phyloP scores from a whole-genome alignment of 2,329 filamentous ascomycete species.

The Cladosporium colombiae region DNA sequence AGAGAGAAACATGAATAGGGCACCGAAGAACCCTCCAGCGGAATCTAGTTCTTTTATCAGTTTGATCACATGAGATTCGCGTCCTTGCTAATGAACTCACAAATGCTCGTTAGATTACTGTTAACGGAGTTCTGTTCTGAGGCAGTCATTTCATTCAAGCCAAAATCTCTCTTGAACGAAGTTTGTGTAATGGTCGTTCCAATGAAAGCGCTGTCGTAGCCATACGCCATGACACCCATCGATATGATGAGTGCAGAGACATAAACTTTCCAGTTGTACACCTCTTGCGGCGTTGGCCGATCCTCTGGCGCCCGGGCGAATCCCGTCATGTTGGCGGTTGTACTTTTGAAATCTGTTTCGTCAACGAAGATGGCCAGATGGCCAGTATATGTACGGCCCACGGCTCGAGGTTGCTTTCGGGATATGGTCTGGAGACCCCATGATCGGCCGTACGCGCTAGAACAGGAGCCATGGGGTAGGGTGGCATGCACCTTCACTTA shows the following conservation, averaged over 20 bases:
- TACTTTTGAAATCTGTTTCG: neutral
- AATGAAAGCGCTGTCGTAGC: constrained; percentile 57
- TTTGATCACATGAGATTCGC: neutral
- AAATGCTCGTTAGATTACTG: constrained; percentile 52
- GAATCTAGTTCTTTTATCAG: constrained; percentile 9
- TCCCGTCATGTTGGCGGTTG: constrained; percentile 36
- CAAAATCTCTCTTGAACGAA: constrained; percentile 51
- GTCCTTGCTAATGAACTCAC: constrained; percentile 8
- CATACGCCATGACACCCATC: constrained; percentile 49
- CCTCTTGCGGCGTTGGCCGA: constrained; percentile 57
- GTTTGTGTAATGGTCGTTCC: constrained; percentile 55
- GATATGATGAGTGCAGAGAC: constrained; percentile 51
- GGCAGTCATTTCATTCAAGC: constrained; percentile 36
- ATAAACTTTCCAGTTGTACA: constrained; percentile 57
- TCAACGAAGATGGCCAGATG: neutral
- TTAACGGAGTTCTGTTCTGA: constrained; percentile 43
- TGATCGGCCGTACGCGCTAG: neutral
- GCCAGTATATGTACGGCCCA: neutral
- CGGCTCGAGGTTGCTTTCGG: neutral
- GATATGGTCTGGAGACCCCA: neutral
- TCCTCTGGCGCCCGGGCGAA: constrained; percentile 55
- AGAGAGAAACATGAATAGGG: constrained; percentile 50
- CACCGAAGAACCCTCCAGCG: constrained; percentile 57
- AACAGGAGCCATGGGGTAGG: neutral
- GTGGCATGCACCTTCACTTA: neutral